phyloP scores from a whole-genome alignment of 2,329 filamentous ascomycete genomes.

The Epichloe gansuensis region DNA sequence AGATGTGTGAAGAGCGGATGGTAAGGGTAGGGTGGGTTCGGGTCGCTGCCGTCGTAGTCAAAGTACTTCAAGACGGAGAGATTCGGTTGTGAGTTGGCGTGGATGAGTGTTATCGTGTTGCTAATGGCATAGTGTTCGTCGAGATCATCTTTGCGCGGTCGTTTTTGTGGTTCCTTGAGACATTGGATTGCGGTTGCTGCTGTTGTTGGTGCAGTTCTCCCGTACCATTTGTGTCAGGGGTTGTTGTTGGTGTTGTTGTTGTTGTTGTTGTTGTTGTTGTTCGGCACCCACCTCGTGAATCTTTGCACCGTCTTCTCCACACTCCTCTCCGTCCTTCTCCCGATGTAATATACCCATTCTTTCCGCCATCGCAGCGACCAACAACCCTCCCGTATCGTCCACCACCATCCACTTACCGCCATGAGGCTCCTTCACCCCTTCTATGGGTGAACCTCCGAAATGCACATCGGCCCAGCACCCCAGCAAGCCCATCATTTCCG shows the following conservation, averaged over 20 bases:
- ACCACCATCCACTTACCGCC: slow-evolving; percentile 62
- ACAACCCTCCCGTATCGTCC: slow-evolving; percentile 74
- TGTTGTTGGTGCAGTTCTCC: neutral
- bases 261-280: neutral
- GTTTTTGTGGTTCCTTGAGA: slow-evolving; percentile 11
- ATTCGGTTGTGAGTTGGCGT: slow-evolving; percentile 77
- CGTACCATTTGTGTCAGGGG: neutral
- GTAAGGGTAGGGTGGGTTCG: slow-evolving; percentile 41
- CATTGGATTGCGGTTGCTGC: slow-evolving; percentile 4
- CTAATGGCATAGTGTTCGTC: slow-evolving; percentile 54
- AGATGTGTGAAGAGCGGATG: slow-evolving; percentile 79
- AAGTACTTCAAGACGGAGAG: slow-evolving; percentile 83
- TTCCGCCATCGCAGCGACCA: slow-evolving; percentile 77
- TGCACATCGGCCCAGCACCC: slow-evolving; percentile 88
- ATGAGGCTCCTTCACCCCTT: slow-evolving; percentile 15
- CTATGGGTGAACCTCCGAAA: slow-evolving; percentile 30
- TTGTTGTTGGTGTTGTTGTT: neutral
- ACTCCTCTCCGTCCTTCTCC: slow-evolving; percentile 18
- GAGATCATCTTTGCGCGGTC: slow-evolving; percentile 32
- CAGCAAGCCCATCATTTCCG: slow-evolving; percentile 70
- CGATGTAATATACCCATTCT: slow-evolving; percentile 69
- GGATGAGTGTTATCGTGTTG: slow-evolving; percentile 72
- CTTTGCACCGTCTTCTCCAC: neutral
- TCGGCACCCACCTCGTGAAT: slow-evolving; percentile 1
- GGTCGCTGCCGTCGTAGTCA: slow-evolving; percentile 61